phyloP scores from a whole-genome alignment of 1,139 yeast species.

The Protomyces gravidus region DNA sequence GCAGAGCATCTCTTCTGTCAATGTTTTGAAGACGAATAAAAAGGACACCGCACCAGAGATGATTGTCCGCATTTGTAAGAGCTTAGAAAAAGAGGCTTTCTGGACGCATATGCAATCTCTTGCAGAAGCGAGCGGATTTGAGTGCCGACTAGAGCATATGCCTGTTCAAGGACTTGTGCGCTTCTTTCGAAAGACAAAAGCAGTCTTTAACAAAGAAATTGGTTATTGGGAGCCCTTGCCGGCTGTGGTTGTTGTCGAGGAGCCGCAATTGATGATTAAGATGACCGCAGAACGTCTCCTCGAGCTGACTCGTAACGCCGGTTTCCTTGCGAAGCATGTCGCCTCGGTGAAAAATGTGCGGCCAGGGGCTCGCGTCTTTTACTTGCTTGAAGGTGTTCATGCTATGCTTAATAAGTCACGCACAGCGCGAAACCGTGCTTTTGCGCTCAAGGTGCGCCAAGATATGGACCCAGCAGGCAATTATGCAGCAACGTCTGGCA shows the following conservation, averaged over 20 bases:
- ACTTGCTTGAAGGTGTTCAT: conserved; percentile 33
- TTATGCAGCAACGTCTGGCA: conserved; percentile 1
- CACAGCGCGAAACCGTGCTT: conserved; percentile 30
- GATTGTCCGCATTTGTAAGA: conserved; percentile 33
- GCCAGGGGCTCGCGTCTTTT: conserved; percentile 30
- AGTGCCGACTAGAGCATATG: background rate
- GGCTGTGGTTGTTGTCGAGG: conserved; percentile 31
- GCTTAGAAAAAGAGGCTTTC: conserved; percentile 25
- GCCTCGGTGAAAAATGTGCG: conserved; percentile 5
- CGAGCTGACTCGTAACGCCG: conserved; percentile 22
- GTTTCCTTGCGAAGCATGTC: conserved; percentile 18
- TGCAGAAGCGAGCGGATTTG: conserved; percentile 20
- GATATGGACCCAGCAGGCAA: conserved; percentile 21
- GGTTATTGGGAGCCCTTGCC: conserved; percentile 34
- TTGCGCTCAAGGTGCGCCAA: conserved; percentile 30
- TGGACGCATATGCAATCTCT: conserved; percentile 30
- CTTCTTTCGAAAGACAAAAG: conserved; percentile 33
- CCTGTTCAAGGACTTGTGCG: conserved; percentile 31
- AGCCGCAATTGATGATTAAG: conserved; percentile 30
- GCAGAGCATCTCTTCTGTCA: conserved; percentile 31
- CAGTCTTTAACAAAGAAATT: conserved; percentile 31
- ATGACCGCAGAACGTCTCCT: conserved; percentile 32
- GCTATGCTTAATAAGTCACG: conserved; percentile 28
- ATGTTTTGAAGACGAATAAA: conserved; percentile 31
- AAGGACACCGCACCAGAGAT: conserved; percentile 33